Base-by-base conservation (phyloP, 1,139 yeast genomes). In the Yamadazyma sp. region DNA sequence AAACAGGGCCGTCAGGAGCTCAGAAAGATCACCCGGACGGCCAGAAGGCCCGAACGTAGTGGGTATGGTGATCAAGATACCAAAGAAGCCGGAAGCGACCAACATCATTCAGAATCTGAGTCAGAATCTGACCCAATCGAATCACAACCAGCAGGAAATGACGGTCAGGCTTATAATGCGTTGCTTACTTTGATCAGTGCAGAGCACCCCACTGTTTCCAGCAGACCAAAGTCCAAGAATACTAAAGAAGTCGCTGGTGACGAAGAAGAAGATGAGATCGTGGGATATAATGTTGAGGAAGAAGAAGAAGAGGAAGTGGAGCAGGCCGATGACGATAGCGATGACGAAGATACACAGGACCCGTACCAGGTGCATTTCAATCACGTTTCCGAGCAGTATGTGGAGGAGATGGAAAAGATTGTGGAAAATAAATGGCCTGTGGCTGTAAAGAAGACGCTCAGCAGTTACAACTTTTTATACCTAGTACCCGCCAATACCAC, bases 341-440 rank as follows among this genome's bases (percentile, higher is more conserved):
- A 61, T 9, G 59, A 51, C 8, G 61, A 51, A 4, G 61, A 51
- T 3, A 9, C 14, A 3, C 64, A 52, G 5, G 88, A 83, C 57
- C 87, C 95, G 0, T 89, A 85, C 51, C 88, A 86, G 45, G 55
- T 64, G 18, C 97, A 90, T 56, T 90, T 84, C 57, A 85, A 82
- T 37, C 61, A 66, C 21, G 69, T 61, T 1, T 29, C 76, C 0
- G 78, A 81, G 14, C 75, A 68, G 14, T 56, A 57, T 25, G 57
- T 81, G 4, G 68, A 68, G 6, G 52, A 61, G 10, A 64, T 62
- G 40, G 62, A 58, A 25, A 45, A 52, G 12, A 24, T 51, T 9
- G 53, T 47, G 0, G 43, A 46, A 11, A 50, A 40, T 9, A 62
- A 52, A 40, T 70, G 75, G 75, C 39, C 50, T 0, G 39, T 59